These are phyloP conservation scores for Geotrichum fermentans DNA, from an alignment of 1,139 yeast genomes.

Conservation along the genomic window DNA sequence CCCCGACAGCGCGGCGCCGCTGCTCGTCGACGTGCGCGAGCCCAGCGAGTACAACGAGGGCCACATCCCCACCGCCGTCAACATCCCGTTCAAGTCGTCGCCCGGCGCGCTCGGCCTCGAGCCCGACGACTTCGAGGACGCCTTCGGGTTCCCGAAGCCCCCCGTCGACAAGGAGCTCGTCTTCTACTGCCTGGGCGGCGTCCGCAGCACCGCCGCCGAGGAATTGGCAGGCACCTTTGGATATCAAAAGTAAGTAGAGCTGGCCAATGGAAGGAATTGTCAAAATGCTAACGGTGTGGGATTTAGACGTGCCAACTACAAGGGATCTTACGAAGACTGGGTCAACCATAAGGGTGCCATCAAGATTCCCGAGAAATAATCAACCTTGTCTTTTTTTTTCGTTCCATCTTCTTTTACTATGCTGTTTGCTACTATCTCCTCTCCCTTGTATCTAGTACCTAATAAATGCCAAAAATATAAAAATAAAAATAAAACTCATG, in stretches of 20 bases:
- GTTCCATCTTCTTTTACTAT: too few species aligned
- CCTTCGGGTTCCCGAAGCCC: slow-evolving; percentile 85
- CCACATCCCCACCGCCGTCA: slow-evolving; percentile 80
- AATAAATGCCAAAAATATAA: too few species aligned
- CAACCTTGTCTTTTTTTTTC: too few species aligned
- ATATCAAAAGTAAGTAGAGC: slow-evolving; percentile 47
- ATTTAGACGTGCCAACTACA: slow-evolving; percentile 47
- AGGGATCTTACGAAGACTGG: slow-evolving; percentile 82
- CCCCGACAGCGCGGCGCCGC: slow-evolving; percentile 38
- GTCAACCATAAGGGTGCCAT: slow-evolving; percentile 42
- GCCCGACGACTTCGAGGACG: slow-evolving; percentile 71
- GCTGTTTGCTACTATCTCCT: too few species aligned
- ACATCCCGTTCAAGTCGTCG: slow-evolving; percentile 82
- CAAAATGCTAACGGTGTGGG: slow-evolving; percentile 11
- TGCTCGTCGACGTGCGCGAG: slow-evolving; percentile 86
- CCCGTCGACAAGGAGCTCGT: slow-evolving; percentile 62
- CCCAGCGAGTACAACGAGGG: slow-evolving; percentile 67
- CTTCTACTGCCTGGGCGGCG: slow-evolving; percentile 91
- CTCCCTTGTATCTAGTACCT: too few species aligned
- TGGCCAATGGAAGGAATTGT: background rate
- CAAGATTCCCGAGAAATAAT: background rate
- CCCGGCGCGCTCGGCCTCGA: slow-evolving; percentile 90
- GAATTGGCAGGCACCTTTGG: slow-evolving; percentile 89
- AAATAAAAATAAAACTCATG: background rate
- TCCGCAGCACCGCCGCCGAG: slow-evolving; percentile 86